Base-by-base conservation (phyloP, 2,329 filamentous ascomycete species). In the Colletotrichum lupini region DNA sequence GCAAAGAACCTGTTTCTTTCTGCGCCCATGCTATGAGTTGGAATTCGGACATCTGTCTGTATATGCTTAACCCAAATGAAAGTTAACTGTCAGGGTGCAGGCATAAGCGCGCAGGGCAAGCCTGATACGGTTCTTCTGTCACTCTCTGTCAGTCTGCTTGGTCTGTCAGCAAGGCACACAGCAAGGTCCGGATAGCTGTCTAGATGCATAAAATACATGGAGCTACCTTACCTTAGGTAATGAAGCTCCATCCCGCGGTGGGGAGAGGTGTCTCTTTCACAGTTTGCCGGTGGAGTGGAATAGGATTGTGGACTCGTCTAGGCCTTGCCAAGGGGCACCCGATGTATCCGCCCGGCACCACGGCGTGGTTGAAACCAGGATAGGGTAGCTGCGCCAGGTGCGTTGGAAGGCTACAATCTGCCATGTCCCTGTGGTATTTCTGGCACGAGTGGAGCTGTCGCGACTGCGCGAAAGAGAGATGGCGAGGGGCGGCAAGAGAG, bases 311-410 rank as follows among this genome's bases (percentile, higher is more conserved):
- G 69, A 59, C 26, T 49, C 46, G 52, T 68, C 65, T 66, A 68
- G 69, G 42, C 69, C 65, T 59, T 55, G 65, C 65, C 69, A 58
- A 68, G 68, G 49, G 22, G 52, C 58, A 72, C 58, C 42, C 53
- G 28, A 56, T 58, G 53, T 68, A 68, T 59, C 49, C 59, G 59
- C 22, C 52, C 59, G 32, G 52, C 59, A 60, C 52, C 49, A 52
- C 49, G 62, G 30, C n/a, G 8, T 19, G n/a, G 46, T 49, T 55
- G 57, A 56, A 42, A 37, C 37, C 28, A 55, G 28, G 24, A 19
- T 42, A 42, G 16, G 37, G 37, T 42, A 42, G 37, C 14, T 53
- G 61, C 60, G 42, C 37, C 26, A 46, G 56, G 42, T 26, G 22
- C 19, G 28, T 67, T 53, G 42, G 16, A 12, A 49, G 6, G 37